Conservation (phyloP, 371 early-diverging fungal species). For the Dinochytrium kinnereticum region DNA sequence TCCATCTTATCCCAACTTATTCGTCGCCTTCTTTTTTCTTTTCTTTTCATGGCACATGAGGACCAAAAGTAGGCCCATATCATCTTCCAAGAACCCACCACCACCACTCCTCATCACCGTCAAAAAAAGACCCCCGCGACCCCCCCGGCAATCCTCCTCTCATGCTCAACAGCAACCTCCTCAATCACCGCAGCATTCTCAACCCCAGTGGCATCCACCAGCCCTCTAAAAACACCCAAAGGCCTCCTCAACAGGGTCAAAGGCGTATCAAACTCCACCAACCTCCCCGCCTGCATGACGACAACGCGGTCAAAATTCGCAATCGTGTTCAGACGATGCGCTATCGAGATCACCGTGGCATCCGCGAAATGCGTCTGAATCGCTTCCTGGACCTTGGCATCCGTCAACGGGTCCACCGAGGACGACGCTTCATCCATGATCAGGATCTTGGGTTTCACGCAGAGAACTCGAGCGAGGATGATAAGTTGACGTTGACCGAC, state of each 20-base stretch:
- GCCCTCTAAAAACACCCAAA: background rate
- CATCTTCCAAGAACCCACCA: too few relatives aligned
- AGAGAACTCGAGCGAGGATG: conserved; percentile 47
- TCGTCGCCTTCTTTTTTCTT: too few relatives aligned
- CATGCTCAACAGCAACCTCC: conserved; percentile 23
- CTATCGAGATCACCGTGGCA: conserved; percentile 57
- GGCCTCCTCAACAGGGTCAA: conserved; percentile 47
- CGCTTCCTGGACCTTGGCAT: conserved; percentile 65
- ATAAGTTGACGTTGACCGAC: conserved; percentile 61
- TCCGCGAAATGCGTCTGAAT: conserved; percentile 66
- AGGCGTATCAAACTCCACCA: conserved; percentile 64
- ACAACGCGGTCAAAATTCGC: conserved; percentile 78
- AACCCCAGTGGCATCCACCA: conserved; percentile 1
- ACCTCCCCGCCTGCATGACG: conserved; percentile 49
- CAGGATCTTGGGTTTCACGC: conserved; percentile 49
- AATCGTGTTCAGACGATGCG: conserved; percentile 68
- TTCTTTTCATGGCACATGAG: too few relatives aligned
- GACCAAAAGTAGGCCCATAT: too few relatives aligned
- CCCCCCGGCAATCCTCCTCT: too few relatives aligned
- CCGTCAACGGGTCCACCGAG: conserved; percentile 28
- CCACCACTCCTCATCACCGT: too few relatives aligned
- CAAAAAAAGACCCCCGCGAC: too few relatives aligned
- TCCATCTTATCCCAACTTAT: too few relatives aligned
- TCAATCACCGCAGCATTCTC: conserved; percentile 39
- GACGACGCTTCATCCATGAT: conserved; percentile 57